A percentile compares a stretch with the other conserved stretches of the same genome.
Evolutionary conservation across 2,329 filamentous ascomycete genomes (phyloP).

Genomic region (Neofusicoccum ribis): DNA sequence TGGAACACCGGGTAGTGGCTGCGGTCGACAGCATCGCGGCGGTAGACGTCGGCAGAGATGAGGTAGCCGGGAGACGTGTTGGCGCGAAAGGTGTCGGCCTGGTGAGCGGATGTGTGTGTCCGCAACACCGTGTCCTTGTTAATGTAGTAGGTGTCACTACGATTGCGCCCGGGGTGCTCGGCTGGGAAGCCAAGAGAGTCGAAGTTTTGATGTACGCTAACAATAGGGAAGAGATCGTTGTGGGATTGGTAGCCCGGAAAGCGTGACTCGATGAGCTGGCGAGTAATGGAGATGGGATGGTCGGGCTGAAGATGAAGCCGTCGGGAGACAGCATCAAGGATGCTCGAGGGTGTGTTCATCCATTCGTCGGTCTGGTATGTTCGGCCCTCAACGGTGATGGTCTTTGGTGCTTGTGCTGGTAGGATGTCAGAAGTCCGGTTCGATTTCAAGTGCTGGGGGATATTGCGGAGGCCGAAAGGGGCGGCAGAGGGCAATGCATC

Average conservation of each 20-base stretch:
- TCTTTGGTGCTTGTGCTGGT: slow-evolving; percentile 25
- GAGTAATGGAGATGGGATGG: slow-evolving; percentile 87
- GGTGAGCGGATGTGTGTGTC: slow-evolving; percentile 93
- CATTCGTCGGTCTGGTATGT: slow-evolving; percentile 71
- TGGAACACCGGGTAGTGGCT: slow-evolving; percentile 97
- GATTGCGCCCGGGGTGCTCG: slow-evolving; percentile 83
- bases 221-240: slow-evolving; percentile 78
- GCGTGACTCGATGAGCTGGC: slow-evolving; percentile 85
- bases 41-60: slow-evolving; percentile 91
- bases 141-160: slow-evolving; percentile 94
- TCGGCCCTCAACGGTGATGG: slow-evolving; percentile 62
- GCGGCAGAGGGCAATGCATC: no score
- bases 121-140: slow-evolving; percentile 80
- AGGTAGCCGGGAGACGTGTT: slow-evolving; percentile 78
- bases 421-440: not conserved
- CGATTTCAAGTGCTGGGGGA: not conserved
- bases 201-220: slow-evolving; percentile 85
- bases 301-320: slow-evolving; percentile 86
- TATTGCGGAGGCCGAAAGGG: no score
- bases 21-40: slow-evolving; percentile 89
- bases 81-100: slow-evolving; percentile 75
- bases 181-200: slow-evolving; percentile 90
- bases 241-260: slow-evolving; percentile 79
- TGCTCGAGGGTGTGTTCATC: slow-evolving; percentile 80
- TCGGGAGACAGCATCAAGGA: slow-evolving; percentile 72